These are phyloP conservation scores for Candida silvatica DNA, from an alignment of 805 yeast species.

Conservation along the genomic window DNA sequence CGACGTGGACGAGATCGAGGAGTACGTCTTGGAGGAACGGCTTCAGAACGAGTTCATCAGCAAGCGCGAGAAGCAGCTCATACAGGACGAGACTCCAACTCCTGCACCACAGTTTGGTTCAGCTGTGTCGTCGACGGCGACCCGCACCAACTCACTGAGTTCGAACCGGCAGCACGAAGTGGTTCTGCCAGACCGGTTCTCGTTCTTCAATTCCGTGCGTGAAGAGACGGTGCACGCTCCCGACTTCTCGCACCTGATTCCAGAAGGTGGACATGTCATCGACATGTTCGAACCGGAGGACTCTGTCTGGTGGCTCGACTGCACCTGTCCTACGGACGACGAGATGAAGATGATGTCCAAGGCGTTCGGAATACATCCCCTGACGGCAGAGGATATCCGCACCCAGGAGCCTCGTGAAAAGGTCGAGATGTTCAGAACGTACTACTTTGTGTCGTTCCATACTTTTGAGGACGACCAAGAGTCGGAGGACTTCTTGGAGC, in stretches of 20 bases:
- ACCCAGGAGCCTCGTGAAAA: conserved; percentile 97
- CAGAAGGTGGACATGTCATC: conserved; percentile 54
- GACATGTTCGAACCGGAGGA: conserved; percentile 61
- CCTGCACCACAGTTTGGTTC: neutral
- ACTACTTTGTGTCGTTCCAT: conserved; percentile 94
- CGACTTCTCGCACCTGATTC: conserved; percentile 69
- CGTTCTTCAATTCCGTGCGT: conserved; percentile 71
- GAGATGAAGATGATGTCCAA: conserved; percentile 91
- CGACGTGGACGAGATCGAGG: conserved; percentile 86
- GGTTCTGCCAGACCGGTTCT: conserved; percentile 60
- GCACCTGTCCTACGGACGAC: conserved; percentile 86
- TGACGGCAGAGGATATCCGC: conserved; percentile 94
- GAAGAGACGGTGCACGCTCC: conserved; percentile 89
- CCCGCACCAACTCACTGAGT: too few species aligned
- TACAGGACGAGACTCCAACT: conserved; percentile 9
- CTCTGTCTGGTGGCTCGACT: conserved; percentile 95
- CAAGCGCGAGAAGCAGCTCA: conserved; percentile 24
- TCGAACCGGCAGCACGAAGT: too few species aligned
- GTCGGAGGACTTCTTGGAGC: conserved; percentile 76
- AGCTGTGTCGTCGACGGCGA: too few species aligned
- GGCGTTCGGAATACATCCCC: conserved; percentile 95
- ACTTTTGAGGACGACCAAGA: conserved; percentile 84
- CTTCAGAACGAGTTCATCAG: conserved; percentile 32
- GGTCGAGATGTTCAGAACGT: conserved; percentile 82
- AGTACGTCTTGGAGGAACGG: conserved; percentile 56